Evolutionary conservation across 805 yeast genomes (phyloP), one percentile per base, ranked within the genome.

Genomic region (Myxozyma geophila): DNA sequence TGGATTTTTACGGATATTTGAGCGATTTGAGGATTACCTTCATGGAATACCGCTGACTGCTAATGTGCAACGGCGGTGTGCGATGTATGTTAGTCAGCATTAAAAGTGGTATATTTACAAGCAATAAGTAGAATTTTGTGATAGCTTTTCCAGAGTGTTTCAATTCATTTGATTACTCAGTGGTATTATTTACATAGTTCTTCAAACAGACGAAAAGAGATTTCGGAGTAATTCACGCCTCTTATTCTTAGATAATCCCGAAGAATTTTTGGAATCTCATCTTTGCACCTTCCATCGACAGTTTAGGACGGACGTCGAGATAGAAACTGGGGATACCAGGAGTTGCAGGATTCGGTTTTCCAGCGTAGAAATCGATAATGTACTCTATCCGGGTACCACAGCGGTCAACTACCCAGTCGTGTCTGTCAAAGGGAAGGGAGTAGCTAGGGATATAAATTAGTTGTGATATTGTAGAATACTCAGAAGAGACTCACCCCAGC

Each of bases 251-350:
- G 67, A 64, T 79, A 15, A 82, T 67, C 4, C 90, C 91, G 37
- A 90, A 75, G n/a, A 90, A 85, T 67, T 83, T 83, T 53, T 76
- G 74, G 0, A 89, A 57, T 69, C 99, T 80, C 79, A 92, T 76
- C 73, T 83, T 87, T 49, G 87, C 73, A 0, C 98, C 99, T 76
- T 92, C 97, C 74, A 85, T 76, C 51, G 86, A 80, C 59, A 93
- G 76, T 73, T 93, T 95, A 2, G 99, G 99, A 71, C 99, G 83
- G 5, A 91, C 98, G 73, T 93, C 99, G 57, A 93, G 75, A 71
- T 82, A 89, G 63, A 95, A 89, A 64, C 87, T 81, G 7, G 86
- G 85, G 70, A 80, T 74, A 0, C 82, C 81, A 1, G 83, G 82
- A 54, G 75, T 74, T 23, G 70, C 60, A 3, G 83, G 80, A 60